A percentile compares a stretch with the other conserved stretches of the same genome.
Evolutionary conservation across 805 yeast genomes (phyloP).

Genomic region (Yamadazyma endophytica): DNA sequence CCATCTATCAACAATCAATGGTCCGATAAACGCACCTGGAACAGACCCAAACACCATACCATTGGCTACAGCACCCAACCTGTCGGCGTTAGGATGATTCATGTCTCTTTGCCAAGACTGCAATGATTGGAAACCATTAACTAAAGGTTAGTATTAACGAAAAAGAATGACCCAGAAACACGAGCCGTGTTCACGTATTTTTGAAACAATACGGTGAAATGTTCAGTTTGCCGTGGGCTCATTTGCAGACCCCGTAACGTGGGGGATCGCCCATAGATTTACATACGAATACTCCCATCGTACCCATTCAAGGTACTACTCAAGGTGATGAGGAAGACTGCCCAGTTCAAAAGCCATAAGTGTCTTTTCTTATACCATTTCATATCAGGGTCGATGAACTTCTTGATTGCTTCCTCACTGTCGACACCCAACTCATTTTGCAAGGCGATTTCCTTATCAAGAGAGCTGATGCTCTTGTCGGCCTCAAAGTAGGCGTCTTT

Average conservation of each 20-base stretch:
- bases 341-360: not conserved
- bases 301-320: conserved; percentile 44
- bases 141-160: no score
- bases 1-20: conserved; percentile 23
- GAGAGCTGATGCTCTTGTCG: no score
- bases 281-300: no score
- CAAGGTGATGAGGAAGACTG: conserved; percentile 35
- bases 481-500: not conserved
- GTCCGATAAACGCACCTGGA: conserved; percentile 19
- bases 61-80: conserved; percentile 35
- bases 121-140: conserved; percentile 16
- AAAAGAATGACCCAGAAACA: no score
- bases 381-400: conserved; percentile 1
- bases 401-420: not conserved
- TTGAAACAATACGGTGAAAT: no score
- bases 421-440: not conserved
- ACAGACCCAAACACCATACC: conserved; percentile 40
- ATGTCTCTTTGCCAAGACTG: conserved; percentile 24
- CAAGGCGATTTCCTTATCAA: not conserved
- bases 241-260: no score
- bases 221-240: no score
- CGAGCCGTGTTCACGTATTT: no score
- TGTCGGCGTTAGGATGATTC: conserved; percentile 31
- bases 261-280: no score
- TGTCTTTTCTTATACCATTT: conserved; percentile 2